These are phyloP conservation scores for Kazachstania martiniae DNA, from an alignment of 805 yeast species.

Conservation along the genomic window DNA sequence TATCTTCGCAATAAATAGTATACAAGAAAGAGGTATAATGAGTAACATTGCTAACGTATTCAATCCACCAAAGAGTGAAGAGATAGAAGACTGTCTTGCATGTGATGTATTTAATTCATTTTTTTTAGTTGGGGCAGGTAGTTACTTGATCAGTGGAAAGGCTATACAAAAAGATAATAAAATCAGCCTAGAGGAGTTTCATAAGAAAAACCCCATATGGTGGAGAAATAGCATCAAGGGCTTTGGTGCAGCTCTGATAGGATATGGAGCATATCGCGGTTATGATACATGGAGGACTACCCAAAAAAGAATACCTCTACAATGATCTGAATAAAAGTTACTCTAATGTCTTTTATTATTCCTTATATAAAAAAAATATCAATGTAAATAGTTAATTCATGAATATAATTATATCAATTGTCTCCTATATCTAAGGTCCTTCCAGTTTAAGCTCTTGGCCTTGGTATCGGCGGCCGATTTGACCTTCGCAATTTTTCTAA, in stretches of 20 bases:
- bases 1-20: no score
- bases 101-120: conserved; percentile 59
- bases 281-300: conserved; percentile 31
- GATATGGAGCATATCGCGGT: conserved; percentile 51
- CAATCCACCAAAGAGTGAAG: conserved; percentile 31
- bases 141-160: conserved; percentile 46
- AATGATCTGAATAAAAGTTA: not conserved
- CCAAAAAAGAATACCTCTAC: conserved; percentile 1
- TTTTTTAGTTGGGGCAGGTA: conserved; percentile 50
- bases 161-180: conserved; percentile 41
- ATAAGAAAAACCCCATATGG: conserved; percentile 40
- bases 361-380: no score
- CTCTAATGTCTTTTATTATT: no score
- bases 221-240: conserved; percentile 48
- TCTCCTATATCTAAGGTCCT: no score
- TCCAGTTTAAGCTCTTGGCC: no score
- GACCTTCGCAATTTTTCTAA: conserved; percentile 20
- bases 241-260: conserved; percentile 43
- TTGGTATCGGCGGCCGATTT: no score
- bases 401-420: no score
- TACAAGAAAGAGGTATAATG: no score
- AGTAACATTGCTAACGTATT: conserved; percentile 43
- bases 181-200: conserved; percentile 27
- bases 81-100: conserved; percentile 42
- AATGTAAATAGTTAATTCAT: no score